Evolutionary conservation across 108 stramenopile genomes (phyloP).

Genomic region (Fistulifera pelliculosa): DNA sequence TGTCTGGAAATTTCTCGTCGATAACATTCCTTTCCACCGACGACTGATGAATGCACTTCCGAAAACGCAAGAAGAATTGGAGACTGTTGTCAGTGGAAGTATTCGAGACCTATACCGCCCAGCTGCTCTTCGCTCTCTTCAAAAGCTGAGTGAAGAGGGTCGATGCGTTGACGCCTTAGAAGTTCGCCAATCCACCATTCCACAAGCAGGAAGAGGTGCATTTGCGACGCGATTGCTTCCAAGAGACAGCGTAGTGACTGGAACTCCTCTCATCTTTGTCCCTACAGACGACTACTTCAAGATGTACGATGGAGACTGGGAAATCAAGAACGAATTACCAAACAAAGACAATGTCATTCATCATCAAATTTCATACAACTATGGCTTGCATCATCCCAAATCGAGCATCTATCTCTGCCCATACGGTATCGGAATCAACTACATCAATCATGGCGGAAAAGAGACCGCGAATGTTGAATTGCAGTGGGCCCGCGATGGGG

Average conservation of each 20-base stretch:
- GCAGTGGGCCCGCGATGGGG: conserved; percentile 10
- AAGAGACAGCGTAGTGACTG: conserved; percentile 12
- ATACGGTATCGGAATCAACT: conserved; percentile 21
- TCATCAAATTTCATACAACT: conserved; percentile 33
- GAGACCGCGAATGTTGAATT: conserved; percentile 9
- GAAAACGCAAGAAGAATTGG: no score
- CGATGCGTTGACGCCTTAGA: conserved; percentile 54
- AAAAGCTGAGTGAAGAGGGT: conserved; percentile 20
- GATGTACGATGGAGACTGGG: conserved; percentile 4
- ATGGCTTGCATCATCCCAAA: conserved; percentile 32
- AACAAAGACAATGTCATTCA: neutral
- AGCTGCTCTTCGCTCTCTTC: conserved; percentile 11
- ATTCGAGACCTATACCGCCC: no score
- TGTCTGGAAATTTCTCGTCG: no score
- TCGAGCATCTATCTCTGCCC: conserved; percentile 34
- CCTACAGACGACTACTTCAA: conserved; percentile 6
- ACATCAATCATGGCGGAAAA: conserved; percentile 30
- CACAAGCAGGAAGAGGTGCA: conserved; percentile 37
- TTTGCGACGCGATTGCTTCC: conserved; percentile 34
- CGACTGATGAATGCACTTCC: no score
- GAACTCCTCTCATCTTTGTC: conserved; percentile 31
- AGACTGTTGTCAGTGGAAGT: no score
- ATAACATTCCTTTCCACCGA: no score
- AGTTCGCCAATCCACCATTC: conserved; percentile 28
- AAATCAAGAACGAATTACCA: neutral